These are phyloP conservation scores for Rhodotorula paludigena DNA, from an alignment of 768 basidiomycete genomes.

Conservation along the genomic window DNA sequence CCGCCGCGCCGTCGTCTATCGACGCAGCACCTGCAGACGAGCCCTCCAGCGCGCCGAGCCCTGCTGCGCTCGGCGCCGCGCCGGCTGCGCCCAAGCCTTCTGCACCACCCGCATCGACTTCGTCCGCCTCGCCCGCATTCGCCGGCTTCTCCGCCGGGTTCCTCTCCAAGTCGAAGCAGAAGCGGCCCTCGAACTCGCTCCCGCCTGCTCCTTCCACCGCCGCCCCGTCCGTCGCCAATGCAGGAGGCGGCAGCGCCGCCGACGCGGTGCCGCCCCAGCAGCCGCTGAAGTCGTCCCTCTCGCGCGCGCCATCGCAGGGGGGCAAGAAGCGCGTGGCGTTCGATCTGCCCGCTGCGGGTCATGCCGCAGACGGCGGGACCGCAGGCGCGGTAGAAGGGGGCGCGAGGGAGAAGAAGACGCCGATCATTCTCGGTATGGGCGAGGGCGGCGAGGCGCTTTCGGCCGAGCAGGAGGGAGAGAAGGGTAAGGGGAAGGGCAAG, in stretches of 20 bases:
- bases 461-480: background rate
- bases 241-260: background rate
- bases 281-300: constrained; percentile 22
- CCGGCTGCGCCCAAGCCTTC: background rate
- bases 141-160: constrained; percentile 34
- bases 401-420: constrained; percentile 4
- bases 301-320: constrained; percentile 15
- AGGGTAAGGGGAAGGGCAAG: background rate
- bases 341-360: constrained; percentile 9
- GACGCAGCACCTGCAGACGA: background rate
- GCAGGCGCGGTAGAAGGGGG: background rate
- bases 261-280: background rate
- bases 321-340: constrained; percentile 28
- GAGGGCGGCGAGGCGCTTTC: background rate
- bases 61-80: background rate
- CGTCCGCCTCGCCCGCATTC: background rate
- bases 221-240: background rate
- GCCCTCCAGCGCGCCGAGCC: background rate
- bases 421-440: constrained; percentile 29
- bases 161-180: constrained; percentile 29
- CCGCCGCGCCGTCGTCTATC: background rate
- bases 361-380: background rate
- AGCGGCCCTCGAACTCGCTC: constrained; percentile 21
- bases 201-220: background rate
- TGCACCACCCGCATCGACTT: background rate